These are phyloP conservation scores for Cutaneotrichosporon spelunceum DNA, from an alignment of 1,284 basidiomycete genomes.

Conservation along the genomic window DNA sequence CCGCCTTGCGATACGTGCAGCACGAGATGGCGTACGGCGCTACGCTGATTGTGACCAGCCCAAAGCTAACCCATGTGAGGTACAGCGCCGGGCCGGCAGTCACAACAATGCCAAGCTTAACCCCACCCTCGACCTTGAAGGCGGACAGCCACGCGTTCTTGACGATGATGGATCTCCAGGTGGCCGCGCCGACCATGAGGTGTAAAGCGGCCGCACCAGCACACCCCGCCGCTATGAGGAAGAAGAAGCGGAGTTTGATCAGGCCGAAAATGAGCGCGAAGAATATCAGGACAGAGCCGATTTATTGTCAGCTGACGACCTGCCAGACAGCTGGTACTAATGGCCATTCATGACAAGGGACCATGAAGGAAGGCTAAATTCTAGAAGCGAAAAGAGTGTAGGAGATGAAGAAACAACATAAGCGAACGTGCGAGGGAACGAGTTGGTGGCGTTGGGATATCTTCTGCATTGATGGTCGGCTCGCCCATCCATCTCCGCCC, in stretches of 20 bases:
- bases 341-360: neutral
- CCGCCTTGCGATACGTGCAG: constrained; percentile 40
- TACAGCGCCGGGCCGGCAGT: constrained; percentile 43
- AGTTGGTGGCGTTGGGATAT: too few relatives aligned
- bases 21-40: constrained; percentile 50
- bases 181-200: constrained; percentile 46
- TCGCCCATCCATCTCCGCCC: neutral
- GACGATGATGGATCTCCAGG: constrained; percentile 49
- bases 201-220: constrained; percentile 34
- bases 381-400: neutral
- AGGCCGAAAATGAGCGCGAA: constrained; percentile 46
- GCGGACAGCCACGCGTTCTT: constrained; percentile 41
- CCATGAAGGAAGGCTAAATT: neutral
- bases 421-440: neutral
- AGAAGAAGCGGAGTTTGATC: constrained; percentile 43
- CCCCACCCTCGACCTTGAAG: constrained; percentile 36
- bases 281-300: constrained; percentile 40
- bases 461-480: neutral
- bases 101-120: constrained; percentile 39
- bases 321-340: constrained; percentile 29
- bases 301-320: neutral
- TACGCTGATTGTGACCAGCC: constrained; percentile 42
- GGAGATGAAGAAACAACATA: neutral
- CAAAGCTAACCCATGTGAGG: constrained; percentile 51
- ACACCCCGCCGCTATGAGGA: constrained; percentile 45